These are phyloP conservation scores for Ustilago tritici DNA, from an alignment of 1,284 basidiomycete genomes.

Conservation along the genomic window DNA sequence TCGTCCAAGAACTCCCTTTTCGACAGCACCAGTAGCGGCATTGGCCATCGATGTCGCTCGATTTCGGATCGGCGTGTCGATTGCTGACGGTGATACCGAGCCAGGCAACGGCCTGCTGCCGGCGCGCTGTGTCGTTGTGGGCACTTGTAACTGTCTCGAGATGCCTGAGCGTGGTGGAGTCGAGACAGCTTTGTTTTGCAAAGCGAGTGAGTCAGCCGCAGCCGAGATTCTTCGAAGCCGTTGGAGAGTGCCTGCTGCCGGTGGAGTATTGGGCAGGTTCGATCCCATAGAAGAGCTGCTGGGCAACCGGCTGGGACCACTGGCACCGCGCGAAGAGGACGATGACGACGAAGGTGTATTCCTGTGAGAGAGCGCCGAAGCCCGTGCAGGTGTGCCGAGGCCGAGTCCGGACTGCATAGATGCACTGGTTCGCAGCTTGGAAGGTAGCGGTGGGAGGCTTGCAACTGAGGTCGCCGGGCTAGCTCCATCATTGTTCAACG, in stretches of 20 bases:
- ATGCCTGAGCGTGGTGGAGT: constrained; percentile 27
- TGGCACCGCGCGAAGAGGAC: constrained; percentile 30
- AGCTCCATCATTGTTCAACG: constrained; percentile 26
- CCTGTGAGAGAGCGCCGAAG: constrained; percentile 19
- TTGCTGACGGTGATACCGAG: constrained; percentile 28
- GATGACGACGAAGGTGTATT: constrained; percentile 26
- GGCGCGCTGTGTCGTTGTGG: constrained; percentile 9
- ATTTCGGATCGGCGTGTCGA: constrained; percentile 34
- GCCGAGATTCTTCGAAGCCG: constrained; percentile 46
- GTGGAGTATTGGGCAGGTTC: constrained; percentile 45
- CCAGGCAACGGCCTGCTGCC: constrained; percentile 9
- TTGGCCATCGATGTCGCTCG: constrained; percentile 45
- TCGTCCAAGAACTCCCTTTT: constrained; percentile 42
- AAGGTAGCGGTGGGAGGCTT: constrained; percentile 29
- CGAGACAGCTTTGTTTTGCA: constrained; percentile 29
- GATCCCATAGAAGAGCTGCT: constrained; percentile 43
- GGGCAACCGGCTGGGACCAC: constrained; percentile 40
- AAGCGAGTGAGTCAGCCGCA: constrained; percentile 40
- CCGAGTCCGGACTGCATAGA: constrained; percentile 42
- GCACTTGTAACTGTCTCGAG: constrained; percentile 34
- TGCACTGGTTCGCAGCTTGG: constrained; percentile 30
- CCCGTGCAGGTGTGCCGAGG: constrained; percentile 41
- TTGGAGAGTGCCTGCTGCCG: constrained; percentile 23
- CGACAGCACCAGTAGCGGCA: constrained; percentile 35
- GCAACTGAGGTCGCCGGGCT: constrained; percentile 38